phyloP scores from a whole-genome alignment of 2,329 filamentous ascomycete species.

The Fusarium coffeatum region DNA sequence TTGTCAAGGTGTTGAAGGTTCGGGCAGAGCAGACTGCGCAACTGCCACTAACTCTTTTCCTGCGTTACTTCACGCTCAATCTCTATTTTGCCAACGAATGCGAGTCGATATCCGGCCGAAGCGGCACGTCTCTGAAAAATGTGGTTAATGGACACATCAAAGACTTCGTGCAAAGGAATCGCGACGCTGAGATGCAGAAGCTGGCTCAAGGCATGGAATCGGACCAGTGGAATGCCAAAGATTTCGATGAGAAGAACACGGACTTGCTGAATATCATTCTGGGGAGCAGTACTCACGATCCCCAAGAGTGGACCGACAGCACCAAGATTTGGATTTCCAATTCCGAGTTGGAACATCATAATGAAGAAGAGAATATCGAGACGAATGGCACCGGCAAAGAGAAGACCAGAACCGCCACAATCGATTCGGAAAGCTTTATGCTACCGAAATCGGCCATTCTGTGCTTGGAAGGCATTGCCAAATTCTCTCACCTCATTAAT shows the following conservation, averaged over 20 bases:
- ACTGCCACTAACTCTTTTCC: constrained; percentile 75
- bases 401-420: constrained; percentile 76
- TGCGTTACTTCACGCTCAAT: constrained; percentile 86
- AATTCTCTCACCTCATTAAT: constrained; percentile 84
- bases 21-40: constrained; percentile 78
- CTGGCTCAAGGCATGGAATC: constrained; percentile 82
- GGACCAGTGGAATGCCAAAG: constrained; percentile 82
- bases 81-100: constrained; percentile 87
- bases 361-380: constrained; percentile 53
- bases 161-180: constrained; percentile 79
- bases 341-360: constrained; percentile 52
- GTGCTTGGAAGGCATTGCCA: constrained; percentile 83
- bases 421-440: constrained; percentile 87
- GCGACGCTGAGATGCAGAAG: constrained; percentile 78
- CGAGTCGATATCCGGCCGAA: constrained; percentile 83
- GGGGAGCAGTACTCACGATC: constrained; percentile 77
- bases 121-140: constrained; percentile 79
- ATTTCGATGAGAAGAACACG: constrained; percentile 74
- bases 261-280: constrained; percentile 73
- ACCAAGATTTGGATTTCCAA: constrained; percentile 68
- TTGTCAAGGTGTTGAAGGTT: constrained; percentile 80
- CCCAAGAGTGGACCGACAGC: constrained; percentile 72
- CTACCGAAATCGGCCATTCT: constrained; percentile 85
- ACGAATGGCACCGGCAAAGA: constrained; percentile 67
- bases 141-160: constrained; percentile 85